These are phyloP conservation scores for Achaetomium macrosporum DNA, from an alignment of 2,329 filamentous ascomycete species.

Conservation along the genomic window DNA sequence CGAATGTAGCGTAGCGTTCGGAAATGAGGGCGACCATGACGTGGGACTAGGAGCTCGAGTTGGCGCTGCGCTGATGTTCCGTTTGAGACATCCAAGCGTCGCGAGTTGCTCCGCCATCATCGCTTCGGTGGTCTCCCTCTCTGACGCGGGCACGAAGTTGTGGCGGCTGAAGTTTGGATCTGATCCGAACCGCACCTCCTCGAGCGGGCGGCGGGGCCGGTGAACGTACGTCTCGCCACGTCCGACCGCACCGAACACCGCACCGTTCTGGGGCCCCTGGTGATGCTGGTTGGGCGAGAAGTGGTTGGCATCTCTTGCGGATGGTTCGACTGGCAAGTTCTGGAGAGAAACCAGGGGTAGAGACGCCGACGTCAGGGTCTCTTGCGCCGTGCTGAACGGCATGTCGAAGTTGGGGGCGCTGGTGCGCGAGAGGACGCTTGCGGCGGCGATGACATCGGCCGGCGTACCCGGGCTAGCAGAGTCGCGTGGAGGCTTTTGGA, in stretches of 20 bases:
- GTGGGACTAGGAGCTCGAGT: conserved; percentile 55
- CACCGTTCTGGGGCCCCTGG: conserved; percentile 26
- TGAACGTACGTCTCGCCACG: conserved; percentile 18
- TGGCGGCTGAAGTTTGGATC: conserved; percentile 57
- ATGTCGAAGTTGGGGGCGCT: background rate
- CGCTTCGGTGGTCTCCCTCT: conserved; percentile 53
- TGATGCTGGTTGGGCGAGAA: conserved; percentile 23
- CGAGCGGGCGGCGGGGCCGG: conserved; percentile 10
- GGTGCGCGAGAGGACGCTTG: conserved; percentile 30
- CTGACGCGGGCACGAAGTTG: conserved; percentile 52
- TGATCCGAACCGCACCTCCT: conserved; percentile 60
- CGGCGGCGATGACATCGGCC: conserved; percentile 54
- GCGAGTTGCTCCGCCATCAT: conserved; percentile 51
- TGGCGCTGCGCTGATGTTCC: conserved; percentile 51
- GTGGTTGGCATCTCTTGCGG: background rate
- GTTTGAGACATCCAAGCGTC: conserved; percentile 51
- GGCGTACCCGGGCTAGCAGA: conserved; percentile 13
- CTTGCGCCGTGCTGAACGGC: background rate
- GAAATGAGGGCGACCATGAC: conserved; percentile 17
- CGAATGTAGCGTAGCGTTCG: conserved; percentile 13
- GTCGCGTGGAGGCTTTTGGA: conserved; percentile 8
- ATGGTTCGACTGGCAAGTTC: background rate
- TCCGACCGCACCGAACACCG: conserved; percentile 34
- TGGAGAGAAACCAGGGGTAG: background rate
- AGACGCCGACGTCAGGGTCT: background rate